A percentile compares a stretch with the other conserved stretches of the same genome.
phyloP scores from a whole-genome alignment of 2,329 filamentous ascomycete species.

The Cytospora leucostoma region DNA sequence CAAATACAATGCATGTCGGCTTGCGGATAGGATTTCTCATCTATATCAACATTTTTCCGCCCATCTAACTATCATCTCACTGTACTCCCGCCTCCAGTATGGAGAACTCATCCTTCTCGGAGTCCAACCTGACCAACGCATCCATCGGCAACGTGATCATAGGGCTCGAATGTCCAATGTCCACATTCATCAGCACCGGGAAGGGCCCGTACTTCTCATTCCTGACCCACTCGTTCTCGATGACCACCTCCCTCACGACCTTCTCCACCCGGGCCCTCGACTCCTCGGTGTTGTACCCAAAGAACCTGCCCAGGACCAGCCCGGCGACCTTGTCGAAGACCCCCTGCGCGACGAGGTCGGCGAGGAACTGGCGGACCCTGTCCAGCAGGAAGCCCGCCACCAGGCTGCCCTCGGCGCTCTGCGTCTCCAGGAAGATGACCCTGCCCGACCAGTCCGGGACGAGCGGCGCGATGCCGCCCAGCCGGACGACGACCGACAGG shows the following conservation, averaged over 20 bases:
- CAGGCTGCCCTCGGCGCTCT: conserved; percentile 35
- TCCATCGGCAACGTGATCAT: conserved; percentile 46
- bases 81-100: conserved; percentile 16
- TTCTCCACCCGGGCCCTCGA: conserved; percentile 34
- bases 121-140: conserved; percentile 41
- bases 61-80: neutral
- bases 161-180: conserved; percentile 46
- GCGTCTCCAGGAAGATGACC: conserved; percentile 46
- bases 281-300: conserved; percentile 41
- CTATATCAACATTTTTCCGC: neutral
- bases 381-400: conserved; percentile 24
- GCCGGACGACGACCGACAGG: conserved; percentile 42
- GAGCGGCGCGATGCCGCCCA: conserved; percentile 39
- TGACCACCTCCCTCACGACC: conserved; percentile 39
- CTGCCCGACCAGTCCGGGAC: conserved; percentile 41
- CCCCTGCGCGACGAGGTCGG: conserved; percentile 45
- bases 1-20: neutral
- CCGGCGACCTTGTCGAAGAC: conserved; percentile 45
- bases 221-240: conserved; percentile 32
- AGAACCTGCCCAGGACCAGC: conserved; percentile 45
- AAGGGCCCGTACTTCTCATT: conserved; percentile 32
- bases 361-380: conserved; percentile 39
- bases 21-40: neutral
- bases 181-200: conserved; percentile 45
- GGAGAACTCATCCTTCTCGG: conserved; percentile 11